A percentile compares a stretch with the other conserved stretches of the same genome.
Conservation (phyloP, 2,329 filamentous ascomycete genomes). For the Talaromyces sp. region DNA sequence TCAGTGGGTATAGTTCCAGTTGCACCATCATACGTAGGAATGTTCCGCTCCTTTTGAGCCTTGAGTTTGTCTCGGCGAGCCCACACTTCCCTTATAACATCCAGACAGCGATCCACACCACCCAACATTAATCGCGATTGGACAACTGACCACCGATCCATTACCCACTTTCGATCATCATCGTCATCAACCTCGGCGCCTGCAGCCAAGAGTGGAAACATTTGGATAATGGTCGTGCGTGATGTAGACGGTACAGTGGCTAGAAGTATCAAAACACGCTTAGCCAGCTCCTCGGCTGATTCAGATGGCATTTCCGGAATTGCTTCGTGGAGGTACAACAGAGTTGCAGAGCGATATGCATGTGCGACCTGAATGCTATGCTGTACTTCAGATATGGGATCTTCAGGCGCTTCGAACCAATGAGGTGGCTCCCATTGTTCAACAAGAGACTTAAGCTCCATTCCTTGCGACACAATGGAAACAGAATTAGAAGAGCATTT, state of each 20-base stretch:
- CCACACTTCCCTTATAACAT: slow-evolving; percentile 70
- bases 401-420: slow-evolving; percentile 64
- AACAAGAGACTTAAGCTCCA: slow-evolving; percentile 62
- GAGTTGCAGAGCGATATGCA: slow-evolving; percentile 68
- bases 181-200: slow-evolving; percentile 64
- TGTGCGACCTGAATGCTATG: slow-evolving; percentile 69
- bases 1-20: slow-evolving; percentile 7
- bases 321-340: slow-evolving; percentile 68
- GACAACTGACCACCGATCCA: slow-evolving; percentile 65
- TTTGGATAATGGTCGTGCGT: slow-evolving; percentile 68
- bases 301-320: slow-evolving; percentile 68
- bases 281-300: slow-evolving; percentile 60
- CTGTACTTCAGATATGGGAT: slow-evolving; percentile 63
- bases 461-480: slow-evolving; percentile 63
- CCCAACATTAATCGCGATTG: slow-evolving; percentile 65
- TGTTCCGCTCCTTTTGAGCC: slow-evolving; percentile 37
- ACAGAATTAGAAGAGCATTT: slow-evolving; percentile 59
- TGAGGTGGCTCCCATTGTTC: slow-evolving; percentile 64
- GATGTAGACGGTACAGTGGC: slow-evolving; percentile 66
- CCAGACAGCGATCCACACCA: slow-evolving; percentile 66
- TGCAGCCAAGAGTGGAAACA: slow-evolving; percentile 69
- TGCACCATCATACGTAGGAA: background rate
- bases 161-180: slow-evolving; percentile 67
- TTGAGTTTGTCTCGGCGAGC: slow-evolving; percentile 60
- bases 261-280: slow-evolving; percentile 63